Base-by-base conservation (phyloP, 257 asterid species). In the Cordia subcordata region DNA sequence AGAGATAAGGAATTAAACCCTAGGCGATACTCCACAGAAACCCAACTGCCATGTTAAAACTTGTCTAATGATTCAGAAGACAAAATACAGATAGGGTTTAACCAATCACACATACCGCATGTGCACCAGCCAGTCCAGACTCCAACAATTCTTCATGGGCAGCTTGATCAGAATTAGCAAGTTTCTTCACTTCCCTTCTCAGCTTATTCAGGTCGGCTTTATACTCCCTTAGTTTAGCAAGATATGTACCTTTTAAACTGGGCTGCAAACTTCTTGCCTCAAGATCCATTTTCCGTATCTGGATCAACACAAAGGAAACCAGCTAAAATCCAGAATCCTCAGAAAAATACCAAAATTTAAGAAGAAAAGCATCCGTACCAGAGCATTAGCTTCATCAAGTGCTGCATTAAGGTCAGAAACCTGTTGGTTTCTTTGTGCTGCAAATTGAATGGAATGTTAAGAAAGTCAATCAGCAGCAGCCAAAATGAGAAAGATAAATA, bases 231-330 rank as follows among this genome's bases (percentile, higher is more conserved):
- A 93, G 79, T 82, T 93, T 93, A 27, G 99, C 96, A 74, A 93
- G 99, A 15, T 88, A 70, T 45, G 81, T 80, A 65, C 94, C 96
- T 69, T 89, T 93, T 68, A 74, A 60, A 72, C 85, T 83, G 0
- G 97, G 90, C 64, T 78, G 94, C 85, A 90, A 75, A 76, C 98
- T 90, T 75, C 98, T 80, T 22, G 96, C 96, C 75, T 90, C 98
- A 11, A 90, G 95, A 71, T 87, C 96, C 98, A 90, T 85, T 76
- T 90, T 90, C 15, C 89, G 83, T 49, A 87, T 87, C 98, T 90
- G 62, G 72, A 10, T 72, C 61, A 42, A 66, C 5, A 40, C 67
- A 62, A 64, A 63, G 45, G 56, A 20, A 67, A 21, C 53, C 53
- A 61, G 60, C 50, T 65, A 54, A 51, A 60, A 67, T 32, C 49